phyloP scores from a whole-genome alignment of 2,329 filamentous ascomycete genomes.

The Pseudocercospora vitis region DNA sequence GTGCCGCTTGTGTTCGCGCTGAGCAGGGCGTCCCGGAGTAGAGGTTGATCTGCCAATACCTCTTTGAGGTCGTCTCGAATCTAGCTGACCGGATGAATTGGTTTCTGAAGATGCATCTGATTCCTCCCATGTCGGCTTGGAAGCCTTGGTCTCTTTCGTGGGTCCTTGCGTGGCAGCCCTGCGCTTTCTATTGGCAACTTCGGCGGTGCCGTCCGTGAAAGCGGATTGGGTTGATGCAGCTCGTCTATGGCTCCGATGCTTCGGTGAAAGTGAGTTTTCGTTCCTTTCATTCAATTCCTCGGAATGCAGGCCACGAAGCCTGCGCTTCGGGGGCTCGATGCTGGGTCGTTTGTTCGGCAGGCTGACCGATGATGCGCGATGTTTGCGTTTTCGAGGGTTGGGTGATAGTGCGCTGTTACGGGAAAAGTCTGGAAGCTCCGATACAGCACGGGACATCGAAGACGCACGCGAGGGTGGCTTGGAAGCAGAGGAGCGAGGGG shows the following conservation, averaged over 20 bases:
- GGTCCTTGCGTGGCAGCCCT: conserved; percentile 54
- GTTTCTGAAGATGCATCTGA: conserved; percentile 55
- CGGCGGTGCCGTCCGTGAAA: conserved; percentile 53
- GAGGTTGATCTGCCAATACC: conserved; percentile 52
- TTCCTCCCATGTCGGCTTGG: conserved; percentile 56
- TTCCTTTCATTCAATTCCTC: conserved; percentile 27
- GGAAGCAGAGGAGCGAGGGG: conserved; percentile 31
- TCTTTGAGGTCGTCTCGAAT: conserved; percentile 59
- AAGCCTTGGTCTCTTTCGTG: conserved; percentile 34
- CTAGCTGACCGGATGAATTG: conserved; percentile 60
- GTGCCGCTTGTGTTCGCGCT: conserved; percentile 71
- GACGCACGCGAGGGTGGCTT: conserved; percentile 26
- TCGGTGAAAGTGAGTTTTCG: conserved; percentile 61
- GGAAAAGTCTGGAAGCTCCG: conserved; percentile 29
- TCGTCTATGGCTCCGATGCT: conserved; percentile 59
- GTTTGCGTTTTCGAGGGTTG: conserved; percentile 42
- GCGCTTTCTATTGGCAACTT: conserved; percentile 31
- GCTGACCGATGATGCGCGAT: conserved; percentile 38
- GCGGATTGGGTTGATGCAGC: conserved; percentile 65
- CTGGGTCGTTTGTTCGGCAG: conserved; percentile 37
- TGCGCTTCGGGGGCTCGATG: conserved; percentile 31
- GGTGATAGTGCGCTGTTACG: conserved; percentile 29
- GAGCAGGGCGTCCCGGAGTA: conserved; percentile 55
- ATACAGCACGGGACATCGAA: conserved; percentile 33
- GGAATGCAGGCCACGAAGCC: conserved; percentile 32